Evolutionary conservation across 2,329 filamentous ascomycete species (phyloP), one percentile per base, ranked within the genome.

Genomic region (Fusarium compactum): DNA sequence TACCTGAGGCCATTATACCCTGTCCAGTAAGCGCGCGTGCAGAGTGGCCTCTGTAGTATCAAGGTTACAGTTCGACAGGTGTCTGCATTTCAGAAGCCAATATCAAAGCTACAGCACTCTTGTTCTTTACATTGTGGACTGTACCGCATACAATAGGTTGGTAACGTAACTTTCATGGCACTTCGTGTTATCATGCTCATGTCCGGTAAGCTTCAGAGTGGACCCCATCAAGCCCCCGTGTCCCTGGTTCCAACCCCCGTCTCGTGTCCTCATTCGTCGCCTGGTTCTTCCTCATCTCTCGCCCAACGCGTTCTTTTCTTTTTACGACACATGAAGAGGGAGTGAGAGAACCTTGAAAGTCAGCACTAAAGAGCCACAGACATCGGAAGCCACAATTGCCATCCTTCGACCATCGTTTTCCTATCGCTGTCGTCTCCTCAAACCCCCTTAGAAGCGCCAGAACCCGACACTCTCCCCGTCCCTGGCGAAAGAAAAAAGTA

Each of bases 221-320:
- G 73, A 66, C 51, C 68, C 63, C 63, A 48, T 60, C 57, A 63
- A 58, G 55, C 61, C 58, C 56, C 52, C 29, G 22, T 51, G 57
- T 56, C 65, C 72, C 72, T 72, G 56, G 71, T 68, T 70, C 51
- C 55, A 32, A 69, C 62, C 73, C 73, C 56, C 62, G 67, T 50
- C 54, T 27, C 46, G 62, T 46, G 44, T 62, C 64, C 69, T 67
- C 63, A 76, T 76, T 76, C 74, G 74, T 62, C 63, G 67, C 74
- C 72, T 76, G 69, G 44, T 75, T 48, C 63, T 56, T 67, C 63
- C 66, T 68, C 62, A 62, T 70, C 62, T 66, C 62, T 66, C 70
- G 55, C 63, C 69, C 65, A 66, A 70, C 74, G 70, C 74, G 71
- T 72, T 72, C 73, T 73, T 76, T 76, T 72, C 57, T 73, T 76